Conservation (phyloP, 2,329 filamentous ascomycete species). For the Penicillium vulpinum region DNA sequence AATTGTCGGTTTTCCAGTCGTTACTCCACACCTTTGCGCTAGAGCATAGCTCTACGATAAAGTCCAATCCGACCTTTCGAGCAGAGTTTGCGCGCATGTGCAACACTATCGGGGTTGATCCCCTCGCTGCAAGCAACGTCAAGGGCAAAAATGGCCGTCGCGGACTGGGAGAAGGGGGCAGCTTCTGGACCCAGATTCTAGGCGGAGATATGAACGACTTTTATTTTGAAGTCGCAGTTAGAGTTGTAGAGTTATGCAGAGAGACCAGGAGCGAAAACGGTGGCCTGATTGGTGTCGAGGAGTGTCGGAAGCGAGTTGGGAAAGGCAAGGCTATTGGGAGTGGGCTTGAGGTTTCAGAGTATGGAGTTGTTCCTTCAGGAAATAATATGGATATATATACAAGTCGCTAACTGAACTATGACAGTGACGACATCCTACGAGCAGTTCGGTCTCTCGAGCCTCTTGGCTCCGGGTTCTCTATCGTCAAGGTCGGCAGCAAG, state of each 20-base stretch:
- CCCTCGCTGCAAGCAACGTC: slow-evolving; percentile 69
- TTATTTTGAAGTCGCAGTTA: slow-evolving; percentile 96
- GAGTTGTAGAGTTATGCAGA: slow-evolving; percentile 88
- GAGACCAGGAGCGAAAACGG: slow-evolving; percentile 87
- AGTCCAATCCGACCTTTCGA: slow-evolving; percentile 90
- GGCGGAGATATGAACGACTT: slow-evolving; percentile 95
- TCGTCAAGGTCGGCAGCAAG: slow-evolving; percentile 78
- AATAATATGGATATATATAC: background rate
- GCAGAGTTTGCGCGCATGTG: slow-evolving; percentile 99
- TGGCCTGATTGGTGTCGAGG: slow-evolving; percentile 79
- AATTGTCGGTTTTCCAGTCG: slow-evolving; percentile 93
- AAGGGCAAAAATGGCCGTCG: slow-evolving; percentile 50
- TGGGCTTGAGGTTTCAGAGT: slow-evolving; percentile 77
- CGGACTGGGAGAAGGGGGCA: slow-evolving; percentile 55
- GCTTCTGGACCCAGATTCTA: slow-evolving; percentile 89
- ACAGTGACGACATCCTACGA: slow-evolving; percentile 80
- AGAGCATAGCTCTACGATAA: slow-evolving; percentile 93
- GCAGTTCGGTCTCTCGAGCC: slow-evolving; percentile 86
- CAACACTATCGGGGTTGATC: slow-evolving; percentile 92
- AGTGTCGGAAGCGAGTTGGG: slow-evolving; percentile 74
- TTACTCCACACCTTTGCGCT: slow-evolving; percentile 92
- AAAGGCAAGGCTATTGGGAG: slow-evolving; percentile 72
- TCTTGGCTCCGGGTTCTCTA: slow-evolving; percentile 81
- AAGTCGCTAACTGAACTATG: background rate
- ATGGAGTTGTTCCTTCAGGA: slow-evolving; percentile 31